Conservation (phyloP, 129 eudicot genomes). For the Centrapalus pauciflorus region DNA sequence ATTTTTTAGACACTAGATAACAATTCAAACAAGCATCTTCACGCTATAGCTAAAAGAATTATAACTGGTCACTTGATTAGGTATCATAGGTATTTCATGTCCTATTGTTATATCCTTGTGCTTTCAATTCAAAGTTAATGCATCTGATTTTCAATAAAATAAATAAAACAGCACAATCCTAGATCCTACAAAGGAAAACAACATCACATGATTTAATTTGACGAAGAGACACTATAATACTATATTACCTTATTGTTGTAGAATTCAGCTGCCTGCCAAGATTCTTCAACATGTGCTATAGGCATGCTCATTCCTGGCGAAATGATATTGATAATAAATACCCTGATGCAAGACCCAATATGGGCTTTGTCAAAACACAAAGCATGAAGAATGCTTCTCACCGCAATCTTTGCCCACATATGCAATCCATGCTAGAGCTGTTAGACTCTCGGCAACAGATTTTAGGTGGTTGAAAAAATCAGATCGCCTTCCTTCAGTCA, state of each 20-base stretch:
- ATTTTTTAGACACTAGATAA: background rate
- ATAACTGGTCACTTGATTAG: background rate
- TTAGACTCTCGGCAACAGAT: slow-evolving; percentile 70
- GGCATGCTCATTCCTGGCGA: slow-evolving; percentile 89
- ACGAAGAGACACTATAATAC: background rate
- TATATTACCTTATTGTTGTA: slow-evolving; percentile 73
- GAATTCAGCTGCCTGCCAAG: slow-evolving; percentile 92
- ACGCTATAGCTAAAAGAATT: background rate
- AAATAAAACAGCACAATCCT: background rate
- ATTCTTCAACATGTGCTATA: slow-evolving; percentile 87
- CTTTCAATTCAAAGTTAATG: background rate
- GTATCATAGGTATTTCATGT: background rate
- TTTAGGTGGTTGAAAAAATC: slow-evolving; percentile 81
- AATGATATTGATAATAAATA: slow-evolving; percentile 11
- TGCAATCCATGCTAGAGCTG: slow-evolving; percentile 95
- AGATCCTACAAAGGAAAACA: background rate
- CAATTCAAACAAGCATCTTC: background rate
- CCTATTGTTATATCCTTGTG: background rate
- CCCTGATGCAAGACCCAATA: background rate
- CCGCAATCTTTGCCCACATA: slow-evolving; percentile 91
- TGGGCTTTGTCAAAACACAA: background rate
- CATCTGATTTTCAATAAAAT: background rate
- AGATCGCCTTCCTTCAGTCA: slow-evolving; percentile 89
- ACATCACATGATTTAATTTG: background rate
- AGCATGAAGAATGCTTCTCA: slow-evolving; percentile 26